Evolutionary conservation across 2,329 filamentous ascomycete species (phyloP), one percentile per base, ranked within the genome.

Genomic region (Raffaelea deltoideospora): DNA sequence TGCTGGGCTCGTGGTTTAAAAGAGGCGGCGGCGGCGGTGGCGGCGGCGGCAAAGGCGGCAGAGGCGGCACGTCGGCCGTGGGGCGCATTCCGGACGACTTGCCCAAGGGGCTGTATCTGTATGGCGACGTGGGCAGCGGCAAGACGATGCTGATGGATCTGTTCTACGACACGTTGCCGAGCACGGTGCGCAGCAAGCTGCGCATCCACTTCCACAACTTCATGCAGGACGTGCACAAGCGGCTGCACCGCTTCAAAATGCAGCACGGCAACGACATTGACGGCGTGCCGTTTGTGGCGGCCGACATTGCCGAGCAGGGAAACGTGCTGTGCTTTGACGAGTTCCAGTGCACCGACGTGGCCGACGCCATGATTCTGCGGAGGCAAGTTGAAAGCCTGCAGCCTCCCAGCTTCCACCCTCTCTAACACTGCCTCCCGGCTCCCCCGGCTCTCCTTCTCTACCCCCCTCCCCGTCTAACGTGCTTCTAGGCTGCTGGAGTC

Each of bases 141-240:
- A 98, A 98, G 67, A 98, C 90, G 3, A 98, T 98, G 90, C 67
- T 98, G 53, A 98, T 98, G 90, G 88, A 98, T 54, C 65, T 98
- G 34, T 95, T 96, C 57, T 94, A 87, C 61, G 87, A 96, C 45
- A 95, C 88, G 0, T 64, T 96, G 18, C 90, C 90, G 0, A 55
- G 64, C 14, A 79, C 79, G 41, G 86, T 96, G 45, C 70, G 67
- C 39, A 74, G 76, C 23, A 95, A 94, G 63, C 92, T 79, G 33
- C 72, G 90, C 33, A 95, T 98, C 51, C 90, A 98, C 63, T 98
- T 98, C 59, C 86, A 96, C 64, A 94, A 94, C 56, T 98, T 98
- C 64, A 98, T 98, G 90, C 90, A 96, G 57, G 83, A 93, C 56
- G 80, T 96, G 34, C 90, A 98, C 61, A 85, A 79, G 56, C 72